phyloP scores from a whole-genome alignment of 352 stramenopile species.

The Aphanomyces astaci region DNA sequence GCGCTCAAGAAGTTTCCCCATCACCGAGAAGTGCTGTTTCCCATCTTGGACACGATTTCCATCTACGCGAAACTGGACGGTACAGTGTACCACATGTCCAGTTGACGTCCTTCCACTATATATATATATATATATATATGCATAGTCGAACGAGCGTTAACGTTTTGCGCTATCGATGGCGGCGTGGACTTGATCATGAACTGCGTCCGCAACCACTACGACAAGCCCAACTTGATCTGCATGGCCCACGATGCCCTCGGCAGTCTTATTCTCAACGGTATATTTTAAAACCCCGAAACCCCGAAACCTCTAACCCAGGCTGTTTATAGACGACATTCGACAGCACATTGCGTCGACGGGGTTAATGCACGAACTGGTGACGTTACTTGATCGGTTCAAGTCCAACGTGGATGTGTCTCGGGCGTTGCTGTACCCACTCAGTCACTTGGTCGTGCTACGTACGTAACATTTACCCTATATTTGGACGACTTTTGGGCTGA shows the following conservation, averaged over 20 bases:
- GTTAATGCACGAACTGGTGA: slow-evolving; percentile 47
- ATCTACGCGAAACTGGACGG: slow-evolving; percentile 69
- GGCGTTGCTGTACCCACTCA: slow-evolving; percentile 42
- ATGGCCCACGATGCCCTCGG: slow-evolving; percentile 51
- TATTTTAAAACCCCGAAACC: too few relatives aligned
- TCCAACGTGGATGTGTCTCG: slow-evolving; percentile 43
- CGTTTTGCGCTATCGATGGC: slow-evolving; percentile 53
- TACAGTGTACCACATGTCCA: slow-evolving; percentile 8
- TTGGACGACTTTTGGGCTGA: too few relatives aligned
- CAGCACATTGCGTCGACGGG: slow-evolving; percentile 36
- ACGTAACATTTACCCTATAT: not conserved
- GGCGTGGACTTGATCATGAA: slow-evolving; percentile 59
- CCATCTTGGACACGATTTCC: slow-evolving; percentile 53
- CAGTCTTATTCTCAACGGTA: slow-evolving; percentile 68
- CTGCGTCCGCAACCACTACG: slow-evolving; percentile 66
- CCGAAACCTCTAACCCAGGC: too few relatives aligned
- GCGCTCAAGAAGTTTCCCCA: slow-evolving; percentile 67
- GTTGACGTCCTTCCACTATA: not conserved
- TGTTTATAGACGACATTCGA: slow-evolving; percentile 18
- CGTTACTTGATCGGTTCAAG: slow-evolving; percentile 48
- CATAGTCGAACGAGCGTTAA: slow-evolving; percentile 48
- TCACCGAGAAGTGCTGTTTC: slow-evolving; percentile 53
- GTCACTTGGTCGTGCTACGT: slow-evolving; percentile 65
- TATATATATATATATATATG: not conserved
- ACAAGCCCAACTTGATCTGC: slow-evolving; percentile 62